Evolutionary conservation across 257 asterid species (phyloP), one percentile per base, ranked within the genome.

Genomic region (Solanum rostratum): DNA sequence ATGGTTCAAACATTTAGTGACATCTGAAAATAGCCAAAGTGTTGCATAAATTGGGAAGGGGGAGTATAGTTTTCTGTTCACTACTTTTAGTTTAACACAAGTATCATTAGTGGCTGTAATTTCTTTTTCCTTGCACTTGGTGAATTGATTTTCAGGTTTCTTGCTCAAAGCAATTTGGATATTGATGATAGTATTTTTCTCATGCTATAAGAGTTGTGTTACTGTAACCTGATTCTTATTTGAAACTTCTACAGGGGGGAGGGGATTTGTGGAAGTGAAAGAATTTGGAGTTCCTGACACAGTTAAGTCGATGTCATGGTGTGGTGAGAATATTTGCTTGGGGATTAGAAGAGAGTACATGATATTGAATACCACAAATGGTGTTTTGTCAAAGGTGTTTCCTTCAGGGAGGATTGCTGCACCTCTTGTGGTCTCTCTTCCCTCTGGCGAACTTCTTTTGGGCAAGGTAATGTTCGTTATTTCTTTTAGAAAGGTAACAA

Each of bases 351-450:
- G 95, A 88, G 99, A 95, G 88, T 97, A 97, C 89, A 86, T 91
- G 83, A 92, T 97, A 81, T 86, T 97, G 89, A 97, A 95, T 88
- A 89, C 97, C 45, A 88, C 92, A 20, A 94, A 89, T 89, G 98
- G 99, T 89, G 94, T 97, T 53, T 79, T 97, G 83, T 86, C 98
- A 33, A 97, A 97, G 90, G 95, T 97, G 76, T 97, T 97, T 80
- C 92, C 99, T 62, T 97, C 98, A 0, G 99, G 99, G 71, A 93
- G 99, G 93, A 91, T 84, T 81, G 98, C 98, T 53, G 95, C 99
- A 7, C 99, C 98, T 70, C 88, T 97, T 84, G 98, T 95, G 60
- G 98, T 92, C 70, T 86, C 98, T 84, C 94, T 95, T 86, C 97
- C 97, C 53, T 91, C 98, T 3, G 98, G 98, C 80, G 95, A 97